These are phyloP conservation scores for Apium graveolens DNA, from an alignment of 129 eudicot species.

Conservation along the genomic window DNA sequence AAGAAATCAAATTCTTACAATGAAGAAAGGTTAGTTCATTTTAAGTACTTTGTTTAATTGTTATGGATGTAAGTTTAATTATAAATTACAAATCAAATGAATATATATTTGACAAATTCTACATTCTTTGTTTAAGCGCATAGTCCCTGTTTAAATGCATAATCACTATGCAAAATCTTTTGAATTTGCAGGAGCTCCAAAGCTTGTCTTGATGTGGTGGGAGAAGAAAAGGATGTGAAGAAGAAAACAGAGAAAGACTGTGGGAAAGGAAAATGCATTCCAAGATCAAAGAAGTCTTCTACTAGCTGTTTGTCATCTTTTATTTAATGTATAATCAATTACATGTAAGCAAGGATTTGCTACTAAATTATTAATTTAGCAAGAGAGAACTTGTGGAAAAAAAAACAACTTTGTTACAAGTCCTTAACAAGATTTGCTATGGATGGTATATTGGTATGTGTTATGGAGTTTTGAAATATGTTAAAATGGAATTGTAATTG, in stretches of 20 bases:
- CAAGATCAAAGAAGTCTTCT: slow-evolving; percentile 38
- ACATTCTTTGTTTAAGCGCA: background rate
- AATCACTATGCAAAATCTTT: background rate
- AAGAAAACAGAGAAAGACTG: slow-evolving; percentile 39
- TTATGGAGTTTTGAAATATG: background rate
- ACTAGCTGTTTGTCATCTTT: slow-evolving; percentile 9
- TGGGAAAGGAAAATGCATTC: slow-evolving; percentile 56
- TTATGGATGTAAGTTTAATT: background rate
- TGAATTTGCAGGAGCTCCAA: slow-evolving; percentile 31
- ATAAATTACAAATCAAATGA: too few relatives aligned
- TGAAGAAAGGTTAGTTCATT: slow-evolving; percentile 56
- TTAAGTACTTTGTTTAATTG: background rate
- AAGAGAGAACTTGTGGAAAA: background rate
- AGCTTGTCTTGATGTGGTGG: slow-evolving; percentile 14
- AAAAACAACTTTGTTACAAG: background rate
- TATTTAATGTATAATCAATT: background rate
- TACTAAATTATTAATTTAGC: background rate
- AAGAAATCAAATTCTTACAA: slow-evolving; percentile 75
- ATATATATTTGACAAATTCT: too few relatives aligned
- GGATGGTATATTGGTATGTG: background rate
- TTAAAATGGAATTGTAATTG: background rate
- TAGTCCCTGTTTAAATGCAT: too few relatives aligned
- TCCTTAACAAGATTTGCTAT: background rate
- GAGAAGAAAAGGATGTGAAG: slow-evolving; percentile 32
- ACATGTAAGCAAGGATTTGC: background rate